phyloP scores from a whole-genome alignment of 805 yeast species.

The Teunomyces pallodes region DNA sequence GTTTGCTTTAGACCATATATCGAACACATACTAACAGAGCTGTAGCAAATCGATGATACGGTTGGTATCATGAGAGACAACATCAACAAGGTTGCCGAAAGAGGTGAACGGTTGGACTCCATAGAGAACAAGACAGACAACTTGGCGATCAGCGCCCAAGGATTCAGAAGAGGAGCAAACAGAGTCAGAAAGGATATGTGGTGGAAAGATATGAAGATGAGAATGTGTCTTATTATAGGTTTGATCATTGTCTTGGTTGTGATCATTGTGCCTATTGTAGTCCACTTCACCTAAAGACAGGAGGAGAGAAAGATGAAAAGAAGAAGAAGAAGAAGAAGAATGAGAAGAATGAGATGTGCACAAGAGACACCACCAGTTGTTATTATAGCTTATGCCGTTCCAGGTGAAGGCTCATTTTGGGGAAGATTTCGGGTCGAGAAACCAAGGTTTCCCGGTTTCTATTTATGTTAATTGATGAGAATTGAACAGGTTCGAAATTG shows the following conservation, averaged over 20 bases:
- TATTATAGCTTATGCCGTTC: not conserved
- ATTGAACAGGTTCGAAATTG: not conserved
- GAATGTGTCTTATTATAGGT: slow-evolving; percentile 80
- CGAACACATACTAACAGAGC: slow-evolving; percentile 21
- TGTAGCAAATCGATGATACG: slow-evolving; percentile 84
- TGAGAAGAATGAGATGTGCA: not conserved
- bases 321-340: not conserved
- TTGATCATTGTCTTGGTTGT: slow-evolving; percentile 76
- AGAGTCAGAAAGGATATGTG: slow-evolving; percentile 98
- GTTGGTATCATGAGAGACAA: slow-evolving; percentile 97
- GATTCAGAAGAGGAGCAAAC: slow-evolving; percentile 95
- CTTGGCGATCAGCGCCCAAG: slow-evolving; percentile 87
- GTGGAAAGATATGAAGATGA: slow-evolving; percentile 98
- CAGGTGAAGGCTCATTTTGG: not conserved
- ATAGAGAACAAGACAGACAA: slow-evolving; percentile 92
- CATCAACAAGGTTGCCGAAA: slow-evolving; percentile 89
- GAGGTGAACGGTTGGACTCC: slow-evolving; percentile 90
- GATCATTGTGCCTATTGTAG: slow-evolving; percentile 91
- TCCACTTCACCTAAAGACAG: slow-evolving; percentile 58
- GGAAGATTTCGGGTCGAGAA: not conserved
- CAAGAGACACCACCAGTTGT: not conserved
- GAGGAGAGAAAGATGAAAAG: not conserved
- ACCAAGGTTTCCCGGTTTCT: not conserved
- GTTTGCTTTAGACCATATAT: too few species aligned
- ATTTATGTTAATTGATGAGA: slow-evolving; percentile 4